These are phyloP conservation scores for Diaporthe ampelina DNA, from an alignment of 2,329 filamentous ascomycete genomes.

Conservation along the genomic window DNA sequence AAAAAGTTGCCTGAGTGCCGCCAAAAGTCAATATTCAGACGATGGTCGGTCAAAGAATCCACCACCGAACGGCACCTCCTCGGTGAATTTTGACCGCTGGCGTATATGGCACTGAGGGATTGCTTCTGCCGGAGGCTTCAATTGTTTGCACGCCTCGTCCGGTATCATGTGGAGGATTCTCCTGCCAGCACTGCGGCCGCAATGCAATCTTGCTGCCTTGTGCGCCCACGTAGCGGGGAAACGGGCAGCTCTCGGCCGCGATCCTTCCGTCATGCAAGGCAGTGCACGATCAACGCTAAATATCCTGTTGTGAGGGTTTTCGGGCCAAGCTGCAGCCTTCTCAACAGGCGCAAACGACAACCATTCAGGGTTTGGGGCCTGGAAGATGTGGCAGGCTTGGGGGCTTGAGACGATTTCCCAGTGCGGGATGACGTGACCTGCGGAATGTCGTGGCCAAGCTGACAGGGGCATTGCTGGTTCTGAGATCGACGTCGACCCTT, in stretches of 20 bases:
- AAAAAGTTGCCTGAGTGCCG: neutral
- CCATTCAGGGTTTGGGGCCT: too few relatives aligned
- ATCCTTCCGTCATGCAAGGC: constrained; percentile 27
- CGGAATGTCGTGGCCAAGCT: constrained; percentile 8
- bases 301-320: neutral
- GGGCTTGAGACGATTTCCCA: neutral
- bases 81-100: neutral
- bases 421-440: constrained; percentile 8
- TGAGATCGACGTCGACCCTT: neutral
- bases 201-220: constrained; percentile 15
- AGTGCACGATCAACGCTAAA: neutral
- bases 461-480: constrained; percentile 26
- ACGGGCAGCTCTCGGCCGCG: neutral
- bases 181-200: neutral
- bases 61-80: neutral
- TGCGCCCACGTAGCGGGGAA: constrained; percentile 8
- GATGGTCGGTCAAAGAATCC: neutral
- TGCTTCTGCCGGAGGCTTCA: neutral
- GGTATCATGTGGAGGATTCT: neutral
- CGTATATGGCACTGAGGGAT: neutral
- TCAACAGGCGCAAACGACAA: neutral
- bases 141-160: neutral
- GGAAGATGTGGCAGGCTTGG: neutral
- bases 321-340: neutral
- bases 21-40: neutral